phyloP scores from a whole-genome alignment of 352 stramenopile species.

The Phytophthora chlamydospora region DNA sequence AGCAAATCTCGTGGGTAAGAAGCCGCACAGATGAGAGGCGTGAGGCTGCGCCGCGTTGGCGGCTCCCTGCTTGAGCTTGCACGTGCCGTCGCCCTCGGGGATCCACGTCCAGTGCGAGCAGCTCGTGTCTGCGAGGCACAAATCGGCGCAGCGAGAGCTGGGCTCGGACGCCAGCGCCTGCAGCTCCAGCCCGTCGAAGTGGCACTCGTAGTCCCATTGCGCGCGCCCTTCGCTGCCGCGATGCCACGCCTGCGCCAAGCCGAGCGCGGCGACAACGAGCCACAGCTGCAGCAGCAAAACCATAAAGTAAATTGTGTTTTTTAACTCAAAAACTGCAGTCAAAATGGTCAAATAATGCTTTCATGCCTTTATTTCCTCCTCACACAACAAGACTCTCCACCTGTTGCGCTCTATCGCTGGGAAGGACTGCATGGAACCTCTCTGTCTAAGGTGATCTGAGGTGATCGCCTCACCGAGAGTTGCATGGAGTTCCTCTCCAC shows the following conservation, averaged over 20 bases:
- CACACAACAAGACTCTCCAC: conserved; percentile 1
- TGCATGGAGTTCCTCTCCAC: conserved; percentile 30
- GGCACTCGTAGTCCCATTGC: conserved; percentile 40
- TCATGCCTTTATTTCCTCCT: conserved; percentile 9
- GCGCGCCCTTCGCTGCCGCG: conserved; percentile 29
- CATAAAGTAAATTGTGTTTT: not conserved
- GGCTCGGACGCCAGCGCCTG: conserved; percentile 21
- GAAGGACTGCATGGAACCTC: conserved; percentile 39
- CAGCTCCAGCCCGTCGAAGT: conserved; percentile 36
- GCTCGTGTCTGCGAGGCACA: conserved; percentile 29
- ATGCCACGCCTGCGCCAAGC: conserved; percentile 22
- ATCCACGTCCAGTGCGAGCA: conserved; percentile 56
- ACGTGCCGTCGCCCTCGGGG: conserved; percentile 30
- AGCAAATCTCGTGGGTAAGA: conserved; percentile 30
- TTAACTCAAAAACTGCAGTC: no score
- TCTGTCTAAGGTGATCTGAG: conserved; percentile 1
- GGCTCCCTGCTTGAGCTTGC: conserved; percentile 37
- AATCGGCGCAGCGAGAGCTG: conserved; percentile 37
- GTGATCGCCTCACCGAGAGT: conserved; percentile 19
- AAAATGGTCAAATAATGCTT: not conserved
- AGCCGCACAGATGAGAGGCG: conserved; percentile 23
- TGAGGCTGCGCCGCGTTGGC: conserved; percentile 19
- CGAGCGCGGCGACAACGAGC: conserved; percentile 1
- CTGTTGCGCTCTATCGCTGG: conserved; percentile 1
- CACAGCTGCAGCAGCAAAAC: conserved; percentile 17